phyloP scores from a whole-genome alignment of 176 grass and related monocot genomes.

The Musa troglodytarum region DNA sequence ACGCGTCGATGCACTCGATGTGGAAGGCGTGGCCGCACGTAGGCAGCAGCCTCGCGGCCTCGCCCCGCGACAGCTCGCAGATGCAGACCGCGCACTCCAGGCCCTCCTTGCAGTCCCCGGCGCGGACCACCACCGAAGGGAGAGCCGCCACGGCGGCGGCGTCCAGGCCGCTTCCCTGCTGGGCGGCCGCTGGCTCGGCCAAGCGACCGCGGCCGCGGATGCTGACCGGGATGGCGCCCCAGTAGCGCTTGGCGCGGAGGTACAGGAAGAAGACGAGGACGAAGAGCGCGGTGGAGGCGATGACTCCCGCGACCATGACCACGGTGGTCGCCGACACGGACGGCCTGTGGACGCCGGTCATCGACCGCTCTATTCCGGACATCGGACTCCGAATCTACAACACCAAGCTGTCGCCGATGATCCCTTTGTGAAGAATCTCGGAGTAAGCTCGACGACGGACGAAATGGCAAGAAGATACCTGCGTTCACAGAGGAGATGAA shows the following conservation, averaged over 20 bases:
- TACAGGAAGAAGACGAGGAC: conserved; percentile 84
- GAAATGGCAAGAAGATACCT: too few species aligned
- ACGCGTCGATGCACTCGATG: conserved; percentile 86
- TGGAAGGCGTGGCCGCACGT: conserved; percentile 76
- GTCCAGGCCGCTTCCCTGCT: conserved; percentile 30
- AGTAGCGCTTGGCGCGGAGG: conserved; percentile 68
- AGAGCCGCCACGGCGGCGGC: conserved; percentile 26
- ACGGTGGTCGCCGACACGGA: conserved; percentile 35
- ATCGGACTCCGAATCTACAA: neutral
- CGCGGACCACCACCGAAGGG: conserved; percentile 23
- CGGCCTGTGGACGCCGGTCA: neutral
- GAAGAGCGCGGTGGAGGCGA: conserved; percentile 63
- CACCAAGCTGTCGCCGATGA: too few species aligned
- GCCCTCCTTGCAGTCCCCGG: neutral
- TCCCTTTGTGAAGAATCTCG: too few species aligned
- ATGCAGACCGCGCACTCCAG: conserved; percentile 80
- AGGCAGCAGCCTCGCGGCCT: conserved; percentile 63
- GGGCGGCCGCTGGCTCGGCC: neutral
- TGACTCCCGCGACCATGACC: conserved; percentile 48
- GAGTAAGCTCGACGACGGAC: too few species aligned
- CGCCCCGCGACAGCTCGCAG: conserved; percentile 53
- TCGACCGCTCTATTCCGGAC: neutral
- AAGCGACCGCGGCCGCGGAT: neutral
- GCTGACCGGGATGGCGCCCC: conserved; percentile 29
- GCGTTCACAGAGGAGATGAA: too few species aligned